Conservation (phyloP, 2,329 filamentous ascomycete genomes). For the Cadophora gregata region DNA sequence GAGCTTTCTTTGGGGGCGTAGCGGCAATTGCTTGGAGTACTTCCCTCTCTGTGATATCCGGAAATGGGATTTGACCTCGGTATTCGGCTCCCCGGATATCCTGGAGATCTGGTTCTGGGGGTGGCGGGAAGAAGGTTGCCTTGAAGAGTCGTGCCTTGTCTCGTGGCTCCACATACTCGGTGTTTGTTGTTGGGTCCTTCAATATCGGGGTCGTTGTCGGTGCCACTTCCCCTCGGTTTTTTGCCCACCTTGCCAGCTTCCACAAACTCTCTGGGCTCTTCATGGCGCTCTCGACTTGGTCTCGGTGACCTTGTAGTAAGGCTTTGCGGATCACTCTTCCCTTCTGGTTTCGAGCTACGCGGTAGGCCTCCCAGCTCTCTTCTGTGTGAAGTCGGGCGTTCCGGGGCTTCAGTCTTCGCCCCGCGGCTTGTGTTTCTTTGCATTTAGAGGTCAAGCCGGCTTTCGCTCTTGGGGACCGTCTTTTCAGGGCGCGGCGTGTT, state of each 20-base stretch:
- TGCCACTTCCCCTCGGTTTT: neutral
- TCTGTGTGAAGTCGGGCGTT: constrained; percentile 7
- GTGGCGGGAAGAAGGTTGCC: constrained; percentile 26
- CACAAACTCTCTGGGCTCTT: neutral
- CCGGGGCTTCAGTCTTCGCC: neutral
- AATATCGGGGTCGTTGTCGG: neutral
- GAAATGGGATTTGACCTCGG: constrained; percentile 17
- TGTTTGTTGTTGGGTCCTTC: neutral
- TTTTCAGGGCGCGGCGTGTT: neutral
- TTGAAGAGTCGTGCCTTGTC: constrained; percentile 21
- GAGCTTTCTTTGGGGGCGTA: constrained; percentile 29
- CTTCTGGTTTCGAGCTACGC: constrained; percentile 9
- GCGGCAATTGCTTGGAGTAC: constrained; percentile 23
- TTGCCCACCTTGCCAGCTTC: neutral
- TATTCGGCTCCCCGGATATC: constrained; percentile 28
- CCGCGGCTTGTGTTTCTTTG: constrained; percentile 12
- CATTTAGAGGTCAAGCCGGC: neutral
- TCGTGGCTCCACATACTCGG: neutral
- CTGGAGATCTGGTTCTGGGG: constrained; percentile 27
- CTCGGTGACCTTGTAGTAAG: neutral
- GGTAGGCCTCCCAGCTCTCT: constrained; percentile 13
- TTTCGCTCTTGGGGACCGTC: neutral
- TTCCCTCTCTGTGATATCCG: constrained; percentile 29
- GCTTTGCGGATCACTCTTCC: neutral
- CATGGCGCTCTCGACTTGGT: neutral